Evolutionary conservation across 2,329 filamentous ascomycete genomes (phyloP).

Genomic region (Rugonectria rugulosa): DNA sequence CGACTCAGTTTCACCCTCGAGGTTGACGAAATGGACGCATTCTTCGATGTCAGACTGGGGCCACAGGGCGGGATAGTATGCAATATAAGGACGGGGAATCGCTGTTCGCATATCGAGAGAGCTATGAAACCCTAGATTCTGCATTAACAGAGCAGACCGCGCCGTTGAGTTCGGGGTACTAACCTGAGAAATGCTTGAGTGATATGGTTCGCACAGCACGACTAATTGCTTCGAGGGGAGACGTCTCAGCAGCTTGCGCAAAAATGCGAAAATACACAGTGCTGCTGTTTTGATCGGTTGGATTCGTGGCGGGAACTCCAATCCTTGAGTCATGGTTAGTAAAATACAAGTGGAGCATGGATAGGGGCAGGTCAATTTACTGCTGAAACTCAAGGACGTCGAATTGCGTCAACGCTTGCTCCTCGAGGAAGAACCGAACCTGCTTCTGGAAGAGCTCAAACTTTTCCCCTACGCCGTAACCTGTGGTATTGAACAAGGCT

Average conservation of each 20-base stretch:
- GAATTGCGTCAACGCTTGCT: neutral
- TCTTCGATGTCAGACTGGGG: conserved; percentile 23
- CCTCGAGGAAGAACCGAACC: conserved; percentile 24
- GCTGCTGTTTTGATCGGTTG: conserved; percentile 15
- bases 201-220: too few species aligned
- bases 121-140: conserved; percentile 28
- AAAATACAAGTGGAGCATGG: too few species aligned
- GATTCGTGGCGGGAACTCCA: too few species aligned
- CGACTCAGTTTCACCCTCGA: conserved; percentile 4
- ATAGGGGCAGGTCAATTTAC: too few species aligned
- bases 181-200: too few species aligned
- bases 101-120: conserved; percentile 47
- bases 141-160: too few species aligned
- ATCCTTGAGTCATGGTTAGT: too few species aligned
- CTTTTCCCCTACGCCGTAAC: conserved; percentile 38
- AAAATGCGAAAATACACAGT: conserved; percentile 53
- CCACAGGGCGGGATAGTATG: conserved; percentile 44
- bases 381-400: conserved; percentile 27
- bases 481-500: conserved; percentile 32
- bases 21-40: conserved; percentile 29
- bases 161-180: too few species aligned
- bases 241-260: conserved; percentile 32
- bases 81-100: conserved; percentile 40
- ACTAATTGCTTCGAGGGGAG: too few species aligned
- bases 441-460: conserved; percentile 38